Evolutionary conservation across 176 grass and related monocot species (phyloP).

Genomic region (Echinochloa phyllopogon): DNA sequence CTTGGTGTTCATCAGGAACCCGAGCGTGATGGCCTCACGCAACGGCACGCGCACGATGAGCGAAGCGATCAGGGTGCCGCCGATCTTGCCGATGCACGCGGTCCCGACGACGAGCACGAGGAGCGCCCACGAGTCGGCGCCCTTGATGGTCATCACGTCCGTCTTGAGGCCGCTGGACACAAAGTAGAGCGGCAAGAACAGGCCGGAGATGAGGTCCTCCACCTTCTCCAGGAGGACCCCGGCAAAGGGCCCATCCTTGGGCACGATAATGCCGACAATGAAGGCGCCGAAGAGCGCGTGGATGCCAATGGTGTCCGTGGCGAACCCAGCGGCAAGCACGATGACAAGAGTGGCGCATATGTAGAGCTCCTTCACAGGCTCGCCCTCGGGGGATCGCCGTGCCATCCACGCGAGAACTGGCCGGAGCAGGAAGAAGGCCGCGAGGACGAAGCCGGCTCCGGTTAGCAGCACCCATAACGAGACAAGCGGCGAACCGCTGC

Average conservation of each 20-base stretch:
- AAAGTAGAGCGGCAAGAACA: slow-evolving; percentile 80
- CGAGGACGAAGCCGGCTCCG: slow-evolving; percentile 39
- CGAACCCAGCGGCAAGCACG: slow-evolving; percentile 64
- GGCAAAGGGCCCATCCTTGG: slow-evolving; percentile 69
- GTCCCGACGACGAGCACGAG: slow-evolving; percentile 64
- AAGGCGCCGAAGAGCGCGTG: slow-evolving; percentile 77
- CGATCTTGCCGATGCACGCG: slow-evolving; percentile 71
- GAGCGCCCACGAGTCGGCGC: slow-evolving; percentile 62
- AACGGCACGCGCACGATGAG: slow-evolving; percentile 33
- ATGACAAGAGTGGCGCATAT: slow-evolving; percentile 59
- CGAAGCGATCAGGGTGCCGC: slow-evolving; percentile 52
- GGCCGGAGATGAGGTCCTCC: slow-evolving; percentile 70
- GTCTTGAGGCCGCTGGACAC: slow-evolving; percentile 81
- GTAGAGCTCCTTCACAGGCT: slow-evolving; percentile 61
- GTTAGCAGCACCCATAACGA: slow-evolving; percentile 62
- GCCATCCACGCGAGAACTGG: slow-evolving; percentile 57
- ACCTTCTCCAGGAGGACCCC: slow-evolving; percentile 74
- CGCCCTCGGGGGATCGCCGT: slow-evolving; percentile 54
- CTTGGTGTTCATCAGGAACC: slow-evolving; percentile 77
- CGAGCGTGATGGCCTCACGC: slow-evolving; percentile 53
- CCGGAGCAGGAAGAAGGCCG: slow-evolving; percentile 42
- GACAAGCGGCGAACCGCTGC: slow-evolving; percentile 53
- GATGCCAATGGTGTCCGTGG: slow-evolving; percentile 73
- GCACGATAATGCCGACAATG: slow-evolving; percentile 65
- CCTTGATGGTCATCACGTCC: slow-evolving; percentile 62